Evolutionary conservation across 2,329 filamentous ascomycete species (phyloP), one percentile per base, ranked within the genome.

Genomic region (Pseudopithomyces maydicus): DNA sequence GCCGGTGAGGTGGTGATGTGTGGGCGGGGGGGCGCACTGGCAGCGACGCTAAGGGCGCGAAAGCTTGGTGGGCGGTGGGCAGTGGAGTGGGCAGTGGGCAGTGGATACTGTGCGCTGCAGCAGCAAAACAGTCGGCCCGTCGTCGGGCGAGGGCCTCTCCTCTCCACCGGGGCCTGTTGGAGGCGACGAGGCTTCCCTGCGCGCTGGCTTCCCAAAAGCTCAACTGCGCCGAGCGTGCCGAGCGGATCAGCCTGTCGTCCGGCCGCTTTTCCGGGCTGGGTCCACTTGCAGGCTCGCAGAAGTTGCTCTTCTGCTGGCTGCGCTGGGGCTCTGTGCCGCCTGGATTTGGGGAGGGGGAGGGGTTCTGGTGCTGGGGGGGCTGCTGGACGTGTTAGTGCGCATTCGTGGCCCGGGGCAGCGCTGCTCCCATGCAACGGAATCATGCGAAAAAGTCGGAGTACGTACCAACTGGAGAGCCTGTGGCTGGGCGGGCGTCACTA

Each of bases 151-250:
- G 33, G 33, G 52, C 12, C 14, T 19, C 56, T 62, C 54, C 54
- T 54, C 56, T 35, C 63, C 59, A 54, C 47, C 57, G 29, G 55
- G 55, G 55, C 56, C 41, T 62, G 61, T 63, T 56, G 52, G 53
- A 48, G 6, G 33, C 39, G 46, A 49, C 58, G 58, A 46, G 53
- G 59, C 55, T 70, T 38, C 63, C 62, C 67, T 71, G 69, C 64
- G 60, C 56, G 14, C 41, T 48, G 56, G 49, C 55, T 57, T 61
- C 59, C 59, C 58, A 63, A 69, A 62, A 51, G 56, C 62, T 65
- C 67, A 67, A 57, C 59, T 68, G 60, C 66, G 71, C 72, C 70
- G 72, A 73, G 71, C 56, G 59, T 67, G 68, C 71, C 69, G 71
- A 70, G 63, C 52, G 26, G 62, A 65, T 65, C 67, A 71, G 64